These are phyloP conservation scores for Talaromyces sp. DNA, from an alignment of 2,329 filamentous ascomycete genomes.

Conservation along the genomic window DNA sequence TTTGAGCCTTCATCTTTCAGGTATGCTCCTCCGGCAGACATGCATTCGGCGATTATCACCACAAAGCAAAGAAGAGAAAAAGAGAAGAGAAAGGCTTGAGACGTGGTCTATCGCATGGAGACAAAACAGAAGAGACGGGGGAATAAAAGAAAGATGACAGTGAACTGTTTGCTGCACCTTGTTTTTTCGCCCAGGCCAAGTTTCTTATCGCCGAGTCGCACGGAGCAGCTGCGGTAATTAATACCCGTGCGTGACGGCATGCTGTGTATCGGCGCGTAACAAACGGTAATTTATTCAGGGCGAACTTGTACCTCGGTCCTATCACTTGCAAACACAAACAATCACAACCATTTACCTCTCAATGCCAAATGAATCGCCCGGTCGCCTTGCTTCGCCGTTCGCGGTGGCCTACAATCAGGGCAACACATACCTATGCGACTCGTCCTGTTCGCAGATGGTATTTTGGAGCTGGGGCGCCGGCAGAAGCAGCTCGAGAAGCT, in stretches of 20 bases:
- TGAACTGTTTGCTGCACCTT: background rate
- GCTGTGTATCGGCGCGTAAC: background rate
- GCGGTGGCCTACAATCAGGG: background rate
- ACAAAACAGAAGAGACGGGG: background rate
- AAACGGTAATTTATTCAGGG: background rate
- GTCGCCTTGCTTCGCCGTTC: background rate
- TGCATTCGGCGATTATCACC: conserved; percentile 43
- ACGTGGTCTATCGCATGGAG: background rate
- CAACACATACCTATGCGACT: background rate
- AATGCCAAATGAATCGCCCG: background rate
- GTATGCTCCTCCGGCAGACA: conserved; percentile 57
- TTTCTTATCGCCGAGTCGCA: background rate
- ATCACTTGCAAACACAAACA: background rate
- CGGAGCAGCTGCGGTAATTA: background rate
- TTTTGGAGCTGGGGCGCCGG: background rate
- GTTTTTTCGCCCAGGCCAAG: background rate
- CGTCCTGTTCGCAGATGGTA: background rate
- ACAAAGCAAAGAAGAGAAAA: background rate
- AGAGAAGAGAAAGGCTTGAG: background rate
- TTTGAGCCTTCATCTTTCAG: conserved; percentile 68
- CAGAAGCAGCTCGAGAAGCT: background rate
- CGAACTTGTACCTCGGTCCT: background rate
- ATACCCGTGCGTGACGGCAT: background rate
- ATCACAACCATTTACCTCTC: background rate
- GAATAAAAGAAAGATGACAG: background rate